Evolutionary conservation across 1,284 basidiomycete genomes (phyloP).

Genomic region (Apiotrichum sp.): DNA sequence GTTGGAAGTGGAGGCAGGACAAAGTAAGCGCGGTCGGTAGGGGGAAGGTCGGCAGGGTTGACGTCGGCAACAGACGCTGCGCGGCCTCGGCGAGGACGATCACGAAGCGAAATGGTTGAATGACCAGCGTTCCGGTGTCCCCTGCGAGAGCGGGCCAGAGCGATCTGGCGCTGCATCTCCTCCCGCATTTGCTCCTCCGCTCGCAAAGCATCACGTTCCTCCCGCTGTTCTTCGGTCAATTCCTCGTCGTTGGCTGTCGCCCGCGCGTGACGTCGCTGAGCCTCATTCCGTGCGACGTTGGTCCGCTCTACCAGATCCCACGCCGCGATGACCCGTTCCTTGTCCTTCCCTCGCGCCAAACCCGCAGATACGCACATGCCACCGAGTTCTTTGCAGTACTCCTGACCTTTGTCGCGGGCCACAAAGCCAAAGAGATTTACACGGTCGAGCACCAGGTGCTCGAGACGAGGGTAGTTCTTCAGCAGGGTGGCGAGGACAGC

Average conservation of each 20-base stretch:
- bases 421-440: constrained; percentile 47
- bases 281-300: constrained; percentile 25
- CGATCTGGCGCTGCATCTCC: constrained; percentile 29
- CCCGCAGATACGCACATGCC: constrained; percentile 36
- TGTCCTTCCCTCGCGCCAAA: constrained; percentile 40
- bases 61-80: constrained; percentile 4
- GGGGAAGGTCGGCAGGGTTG: constrained; percentile 23
- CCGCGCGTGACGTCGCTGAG: constrained; percentile 14
- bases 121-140: constrained; percentile 42
- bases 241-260: constrained; percentile 3
- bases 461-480: constrained; percentile 29
- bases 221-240: constrained; percentile 9
- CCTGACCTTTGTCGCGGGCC: constrained; percentile 39
- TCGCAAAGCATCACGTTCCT: constrained; percentile 11
- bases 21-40: constrained; percentile 35
- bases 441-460: constrained; percentile 47
- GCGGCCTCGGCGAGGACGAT: constrained; percentile 25
- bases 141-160: constrained; percentile 30
- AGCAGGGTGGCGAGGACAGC: constrained; percentile 37
- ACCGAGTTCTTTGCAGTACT: constrained; percentile 40
- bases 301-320: constrained; percentile 39
- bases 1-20: constrained; percentile 44
- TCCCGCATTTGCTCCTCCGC: constrained; percentile 17
- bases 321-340: constrained; percentile 38
- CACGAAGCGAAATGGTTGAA: constrained; percentile 42